Evolutionary conservation across 305 asterid genomes (phyloP), one percentile per base, ranked within the genome.

Genomic region (Rubia balearica): DNA sequence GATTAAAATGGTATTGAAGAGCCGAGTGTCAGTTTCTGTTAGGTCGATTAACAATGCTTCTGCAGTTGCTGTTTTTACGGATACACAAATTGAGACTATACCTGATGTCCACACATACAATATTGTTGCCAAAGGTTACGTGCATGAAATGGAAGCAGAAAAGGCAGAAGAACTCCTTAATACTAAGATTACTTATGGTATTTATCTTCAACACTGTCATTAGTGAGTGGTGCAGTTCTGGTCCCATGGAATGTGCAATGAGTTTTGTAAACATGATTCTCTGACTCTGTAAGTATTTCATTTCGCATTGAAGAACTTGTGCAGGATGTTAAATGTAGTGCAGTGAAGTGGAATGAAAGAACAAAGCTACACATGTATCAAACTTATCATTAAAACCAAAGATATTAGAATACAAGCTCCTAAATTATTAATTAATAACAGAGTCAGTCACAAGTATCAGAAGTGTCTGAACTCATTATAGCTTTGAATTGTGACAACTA

Each of bases 101-200:
- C 95, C 89, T 7, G 93, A 85, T 40, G 80, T 56, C 73, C 91
- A 85, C 21, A 85, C 83, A 10, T 85, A 84, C 75, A 82, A 89
- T 89, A 90, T 88, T 66, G 86, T 90, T 3, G 90, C 95, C 2
- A 88, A 90, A 81, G 96, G 91, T 67, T 88, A 86, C 24, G 84
- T 84, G 14, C 91, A 87, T 16, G 79, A 84, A 51, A 77, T 79
- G 51, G 90, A 88, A 64, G 91, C 91, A 19, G 93, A 82, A 63
- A 88, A 85, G 75, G 96, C 96, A 1, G 96, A 90, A 49, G 89
- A 83, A 55, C 82, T 88, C 42, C 66, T 90, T 62, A 78, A 66
- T 24, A 59, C 77, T 70, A 84, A 88, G 90, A 72, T 78, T 51
- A 73, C 68, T 68, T 83, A 88, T 6, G 83, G 83, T 42, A 65